phyloP scores from a whole-genome alignment of 2,329 filamentous ascomycete genomes.

The Diaporthe citri region DNA sequence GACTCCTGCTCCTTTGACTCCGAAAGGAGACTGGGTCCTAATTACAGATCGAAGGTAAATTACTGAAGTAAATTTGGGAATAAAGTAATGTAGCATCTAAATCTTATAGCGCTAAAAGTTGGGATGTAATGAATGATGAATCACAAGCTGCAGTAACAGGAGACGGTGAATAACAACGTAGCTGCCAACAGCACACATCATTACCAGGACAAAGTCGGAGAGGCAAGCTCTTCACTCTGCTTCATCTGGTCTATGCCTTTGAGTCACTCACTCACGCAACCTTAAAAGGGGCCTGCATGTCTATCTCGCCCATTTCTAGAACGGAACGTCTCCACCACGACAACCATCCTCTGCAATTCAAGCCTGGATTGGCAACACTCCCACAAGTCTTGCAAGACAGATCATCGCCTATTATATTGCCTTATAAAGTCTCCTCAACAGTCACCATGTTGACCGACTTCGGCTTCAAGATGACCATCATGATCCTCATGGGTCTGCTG shows the following conservation, averaged over 20 bases:
- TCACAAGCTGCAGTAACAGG: too few relatives aligned
- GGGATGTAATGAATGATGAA: too few relatives aligned
- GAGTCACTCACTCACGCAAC: not conserved
- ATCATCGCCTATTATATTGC: not conserved
- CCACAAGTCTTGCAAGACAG: not conserved
- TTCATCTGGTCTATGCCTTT: not conserved
- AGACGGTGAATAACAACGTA: not conserved
- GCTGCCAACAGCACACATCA: not conserved
- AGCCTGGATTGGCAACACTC: not conserved
- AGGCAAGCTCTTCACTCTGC: not conserved
- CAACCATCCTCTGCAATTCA: not conserved
- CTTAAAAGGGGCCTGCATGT: not conserved
- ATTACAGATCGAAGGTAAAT: too few relatives aligned
- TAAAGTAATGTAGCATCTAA: too few relatives aligned
- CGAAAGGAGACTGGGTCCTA: too few relatives aligned
- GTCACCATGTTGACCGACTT: not conserved
- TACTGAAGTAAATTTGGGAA: too few relatives aligned
- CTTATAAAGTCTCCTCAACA: not conserved
- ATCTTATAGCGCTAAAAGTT: too few relatives aligned
- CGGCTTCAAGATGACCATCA: not conserved
- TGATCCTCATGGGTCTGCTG: not conserved
- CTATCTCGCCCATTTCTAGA: fast-evolving
- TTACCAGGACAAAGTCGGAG: not conserved
- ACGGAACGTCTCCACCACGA: not conserved
- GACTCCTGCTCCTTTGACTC: too few relatives aligned